Percentiles rank a stretch among this genome's conserved stretches.
Evolutionary conservation across 192 early-diverging fungal genomes (phyloP).

Genomic region (Phlyctochytrium bullatum): DNA sequence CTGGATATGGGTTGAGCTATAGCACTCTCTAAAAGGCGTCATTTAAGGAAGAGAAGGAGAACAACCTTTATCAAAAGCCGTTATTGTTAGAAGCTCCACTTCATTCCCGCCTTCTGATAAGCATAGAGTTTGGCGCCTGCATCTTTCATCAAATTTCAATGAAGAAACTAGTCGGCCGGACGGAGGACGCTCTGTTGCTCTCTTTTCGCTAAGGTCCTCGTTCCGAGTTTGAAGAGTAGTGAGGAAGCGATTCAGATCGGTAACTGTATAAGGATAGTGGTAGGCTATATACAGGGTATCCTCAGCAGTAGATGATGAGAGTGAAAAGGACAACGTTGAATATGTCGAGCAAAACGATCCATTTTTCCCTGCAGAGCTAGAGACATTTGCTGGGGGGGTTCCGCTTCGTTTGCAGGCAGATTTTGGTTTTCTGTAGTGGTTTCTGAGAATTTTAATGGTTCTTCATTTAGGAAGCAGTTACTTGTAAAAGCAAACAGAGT

Average conservation of each 20-base stretch:
- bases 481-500: constrained; percentile 50
- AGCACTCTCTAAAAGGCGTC: constrained; percentile 4
- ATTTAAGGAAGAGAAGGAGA: too few relatives aligned
- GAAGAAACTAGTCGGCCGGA: too few relatives aligned
- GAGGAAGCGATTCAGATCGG: constrained; percentile 32
- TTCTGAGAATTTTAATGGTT: constrained; percentile 22
- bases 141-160: constrained; percentile 17
- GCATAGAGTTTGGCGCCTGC: constrained; percentile 23
- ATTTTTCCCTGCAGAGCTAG: constrained; percentile 1
- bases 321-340: constrained; percentile 42
- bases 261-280: constrained; percentile 56
- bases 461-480: constrained; percentile 7
- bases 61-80: constrained; percentile 39
- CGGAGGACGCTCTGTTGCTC: too few relatives aligned
- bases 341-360: constrained; percentile 23
- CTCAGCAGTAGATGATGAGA: constrained; percentile 19
- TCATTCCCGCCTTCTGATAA: constrained; percentile 35
- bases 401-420: constrained; percentile 8
- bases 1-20: constrained; percentile 27
- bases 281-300: constrained; percentile 51
- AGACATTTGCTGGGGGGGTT: not conserved
- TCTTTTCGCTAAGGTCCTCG: constrained; percentile 20
- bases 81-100: constrained; percentile 48
- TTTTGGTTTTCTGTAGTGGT: constrained; percentile 42
- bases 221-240: constrained; percentile 15